phyloP scores from a whole-genome alignment of 1,284 basidiomycete genomes.

The Cystobasidium slooffiae region DNA sequence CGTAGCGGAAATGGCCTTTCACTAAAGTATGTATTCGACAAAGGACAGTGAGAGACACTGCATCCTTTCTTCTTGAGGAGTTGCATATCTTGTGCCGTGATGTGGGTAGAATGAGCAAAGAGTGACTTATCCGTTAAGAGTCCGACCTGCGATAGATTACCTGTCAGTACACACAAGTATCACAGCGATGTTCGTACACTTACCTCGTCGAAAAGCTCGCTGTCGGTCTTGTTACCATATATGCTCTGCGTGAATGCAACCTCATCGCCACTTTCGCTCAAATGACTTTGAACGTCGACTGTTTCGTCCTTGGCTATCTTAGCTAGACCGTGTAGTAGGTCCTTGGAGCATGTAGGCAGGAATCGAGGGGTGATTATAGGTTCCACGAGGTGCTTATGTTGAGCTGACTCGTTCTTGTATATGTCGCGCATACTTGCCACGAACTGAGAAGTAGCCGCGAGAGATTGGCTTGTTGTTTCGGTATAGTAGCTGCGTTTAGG shows the following conservation, averaged over 20 bases:
- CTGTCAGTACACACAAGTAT: not conserved
- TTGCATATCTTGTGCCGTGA: slow-evolving; percentile 62
- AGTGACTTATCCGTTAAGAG: slow-evolving; percentile 69
- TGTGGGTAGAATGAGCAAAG: slow-evolving; percentile 84
- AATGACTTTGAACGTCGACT: slow-evolving; percentile 71
- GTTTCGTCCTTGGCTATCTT: slow-evolving; percentile 61
- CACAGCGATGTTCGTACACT: slow-evolving; percentile 42
- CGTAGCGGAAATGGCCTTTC: slow-evolving; percentile 69
- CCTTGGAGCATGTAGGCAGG: slow-evolving; percentile 75
- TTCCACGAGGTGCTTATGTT: slow-evolving; percentile 65
- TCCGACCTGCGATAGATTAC: slow-evolving; percentile 59
- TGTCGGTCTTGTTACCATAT: slow-evolving; percentile 64
- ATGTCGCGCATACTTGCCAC: slow-evolving; percentile 61
- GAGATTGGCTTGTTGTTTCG: slow-evolving; percentile 64
- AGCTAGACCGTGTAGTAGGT: slow-evolving; percentile 67
- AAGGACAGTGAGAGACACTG: slow-evolving; percentile 78
- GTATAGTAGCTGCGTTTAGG: slow-evolving; percentile 68
- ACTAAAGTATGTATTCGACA: slow-evolving; percentile 82
- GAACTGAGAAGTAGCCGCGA: slow-evolving; percentile 65
- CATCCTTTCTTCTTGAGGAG: slow-evolving; percentile 64
- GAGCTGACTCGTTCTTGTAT: slow-evolving; percentile 59
- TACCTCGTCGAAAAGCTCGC: slow-evolving; percentile 73
- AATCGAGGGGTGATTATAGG: slow-evolving; percentile 83
- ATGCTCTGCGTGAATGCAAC: slow-evolving; percentile 68
- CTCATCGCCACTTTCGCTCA: slow-evolving; percentile 74